Base-by-base conservation (phyloP, 2,329 filamentous ascomycete genomes). In the Calonectria pteridis region DNA sequence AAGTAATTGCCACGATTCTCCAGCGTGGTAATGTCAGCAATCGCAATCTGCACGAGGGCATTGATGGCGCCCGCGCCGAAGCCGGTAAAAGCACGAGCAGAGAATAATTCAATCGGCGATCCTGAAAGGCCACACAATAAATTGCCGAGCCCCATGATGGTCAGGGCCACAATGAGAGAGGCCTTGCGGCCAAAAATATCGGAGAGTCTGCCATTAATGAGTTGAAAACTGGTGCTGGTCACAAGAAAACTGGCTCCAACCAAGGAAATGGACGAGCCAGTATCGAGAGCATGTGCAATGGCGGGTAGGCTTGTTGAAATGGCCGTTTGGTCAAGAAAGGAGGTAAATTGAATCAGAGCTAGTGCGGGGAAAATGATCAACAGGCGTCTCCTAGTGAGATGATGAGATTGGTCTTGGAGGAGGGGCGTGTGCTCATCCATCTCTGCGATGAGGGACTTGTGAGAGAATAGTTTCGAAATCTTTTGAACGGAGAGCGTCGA, bases 151-250 rank as follows among this genome's bases (percentile, higher is more conserved):
- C 53, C 53, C 53, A 59, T 59, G 7, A 59, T 37, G 6, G 53
- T 7, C 3, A 59, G 53, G n/a, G 53, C 53, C 23, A n/a, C 53
- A 16, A 59, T 23, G 18, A 59, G 31, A 18, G 53, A 37, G 53
- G 53, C 53, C 33, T 59, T 59, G 13, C 53, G 53, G 31, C 53
- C 53, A 26, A 59, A 59, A 16, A 59, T 59, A 9, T 59, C 53
- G 4, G 53, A 59, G n/a, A 59, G 33, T 37, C 53, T 37, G n/a
- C 53, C 53, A 59, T 59, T 59, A n/a, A 59, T 59, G 31, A 59
- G 23, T 11, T 59, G 53, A n/a, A 59, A 26, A 33, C 53, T 59
- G 14, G 53, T 59, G 20, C 53, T 59, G 53, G 53, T 59, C 1
- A 59, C 16, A 10, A 59, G 53, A 14, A 59, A 59, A 14, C 53